A percentile compares a stretch with the other conserved stretches of the same genome.
Conservation (phyloP, 2,329 filamentous ascomycete genomes). For the Coccinonectria pachysandricola region DNA sequence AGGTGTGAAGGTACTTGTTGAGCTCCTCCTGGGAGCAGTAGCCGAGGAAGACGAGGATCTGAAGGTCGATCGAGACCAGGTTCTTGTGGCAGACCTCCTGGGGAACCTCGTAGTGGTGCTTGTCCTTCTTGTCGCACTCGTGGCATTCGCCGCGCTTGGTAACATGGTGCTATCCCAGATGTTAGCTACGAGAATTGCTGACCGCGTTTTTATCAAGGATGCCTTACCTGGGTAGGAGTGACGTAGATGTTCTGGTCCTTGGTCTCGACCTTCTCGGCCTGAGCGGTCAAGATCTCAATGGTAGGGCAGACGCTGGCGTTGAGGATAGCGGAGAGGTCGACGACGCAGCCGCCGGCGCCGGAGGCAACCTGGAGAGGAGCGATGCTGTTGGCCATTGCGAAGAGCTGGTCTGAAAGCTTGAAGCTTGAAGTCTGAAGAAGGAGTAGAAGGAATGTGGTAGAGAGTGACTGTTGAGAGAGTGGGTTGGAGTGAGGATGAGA, state of each 20-base stretch:
- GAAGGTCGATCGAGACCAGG: slow-evolving; percentile 11
- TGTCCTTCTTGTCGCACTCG: no score
- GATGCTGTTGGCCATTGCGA: no score
- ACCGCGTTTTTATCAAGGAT: no score
- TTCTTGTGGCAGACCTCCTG: slow-evolving; percentile 13
- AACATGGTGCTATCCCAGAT: no score
- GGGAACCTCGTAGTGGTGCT: slow-evolving; percentile 9
- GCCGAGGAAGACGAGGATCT: slow-evolving; percentile 11
- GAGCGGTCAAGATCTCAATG: slow-evolving; percentile 10
- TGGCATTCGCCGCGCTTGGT: no score
- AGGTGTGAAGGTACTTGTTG: slow-evolving; percentile 12
- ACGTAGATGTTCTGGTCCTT: slow-evolving; percentile 12
- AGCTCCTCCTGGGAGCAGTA: slow-evolving; percentile 13
- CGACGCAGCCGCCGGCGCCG: slow-evolving; percentile 10
- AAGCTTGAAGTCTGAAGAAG: no score
- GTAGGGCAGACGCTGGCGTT: slow-evolving; percentile 12
- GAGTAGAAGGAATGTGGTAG: neutral
- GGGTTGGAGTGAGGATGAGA: neutral
- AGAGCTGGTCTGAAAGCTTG: no score
- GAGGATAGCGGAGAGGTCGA: slow-evolving; percentile 13
- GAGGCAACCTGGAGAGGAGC: slow-evolving; percentile 12
- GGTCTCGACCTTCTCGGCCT: slow-evolving; percentile 9
- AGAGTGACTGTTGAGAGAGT: neutral
- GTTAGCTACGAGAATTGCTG: no score
- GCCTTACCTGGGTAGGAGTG: slow-evolving; percentile 9